Evolutionary conservation across 306 rosid species (phyloP), one percentile per base, ranked within the genome.

Genomic region (Quercus aquifolioides): DNA sequence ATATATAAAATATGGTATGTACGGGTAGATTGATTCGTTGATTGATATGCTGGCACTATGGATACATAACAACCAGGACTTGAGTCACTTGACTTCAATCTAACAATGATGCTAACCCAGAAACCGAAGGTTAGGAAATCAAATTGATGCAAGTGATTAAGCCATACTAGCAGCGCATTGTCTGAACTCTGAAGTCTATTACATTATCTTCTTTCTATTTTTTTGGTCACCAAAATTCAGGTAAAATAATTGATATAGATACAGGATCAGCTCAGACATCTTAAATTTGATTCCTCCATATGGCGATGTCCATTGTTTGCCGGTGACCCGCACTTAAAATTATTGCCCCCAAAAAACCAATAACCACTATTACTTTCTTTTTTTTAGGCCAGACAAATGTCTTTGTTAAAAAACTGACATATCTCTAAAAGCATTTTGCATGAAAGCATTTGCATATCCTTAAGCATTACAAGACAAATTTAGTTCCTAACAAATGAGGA

Each of bases 401-500:
- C 6, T 68, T 8, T 15, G 30, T 8, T 9, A 1, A 33, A 18
- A 31, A 68, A 68, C 11, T 35, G 52, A 35, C 26, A 67, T 30
- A 6, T 17, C 43, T 13, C 69, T 63, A 23, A 63, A 23, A 28
- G 69, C 38, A 5, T 26, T 13, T n/a, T 63, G 69, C n/a, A 12
- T 5, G 69, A 21, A 18, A 63, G 38, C 43, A 10, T 14, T 9
- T 63, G 69, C 69, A 15, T 63, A 15, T 63, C 69, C 28, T 4
- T 33, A 19, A 5, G 11, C 17, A 35, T 35, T 35, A 60, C 65
- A 69, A 55, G 72, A 87, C 81, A 69, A 49, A 46, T 75, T 75
- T 74, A 72, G 17, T 78, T 85, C 82, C 74, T 59, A 63, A 56
- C 31, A 69, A 76, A 31, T 19, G 55, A 13, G 51, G 81, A 56